A percentile compares a stretch with the other conserved stretches of the same genome.
phyloP scores from a whole-genome alignment of 2,329 filamentous ascomycete species.

The Neonectria hederae region DNA sequence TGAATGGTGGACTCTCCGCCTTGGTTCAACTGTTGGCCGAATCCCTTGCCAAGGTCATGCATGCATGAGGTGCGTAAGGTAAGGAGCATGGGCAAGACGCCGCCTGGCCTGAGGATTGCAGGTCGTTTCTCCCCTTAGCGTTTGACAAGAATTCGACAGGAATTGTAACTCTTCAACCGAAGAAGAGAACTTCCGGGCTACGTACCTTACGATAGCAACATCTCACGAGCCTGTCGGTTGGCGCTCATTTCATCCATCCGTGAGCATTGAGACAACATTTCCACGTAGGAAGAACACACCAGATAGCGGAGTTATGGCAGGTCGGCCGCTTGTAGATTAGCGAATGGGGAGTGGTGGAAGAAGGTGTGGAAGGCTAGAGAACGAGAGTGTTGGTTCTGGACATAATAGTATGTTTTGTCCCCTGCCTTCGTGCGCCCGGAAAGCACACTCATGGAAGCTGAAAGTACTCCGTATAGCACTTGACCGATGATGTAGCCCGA shows the following conservation, averaged over 20 bases:
- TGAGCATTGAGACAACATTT: background rate
- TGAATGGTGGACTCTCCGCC: conserved; percentile 2
- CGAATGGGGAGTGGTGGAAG: background rate
- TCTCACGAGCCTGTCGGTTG: no score
- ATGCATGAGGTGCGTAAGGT: conserved; percentile 28
- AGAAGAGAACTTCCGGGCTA: no score
- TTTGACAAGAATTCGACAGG: background rate
- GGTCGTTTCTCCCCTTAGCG: background rate
- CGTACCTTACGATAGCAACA: background rate
- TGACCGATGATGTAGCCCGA: conserved; percentile 20
- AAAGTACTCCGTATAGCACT: conserved; percentile 1
- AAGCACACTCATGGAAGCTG: background rate
- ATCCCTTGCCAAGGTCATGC: conserved; percentile 18
- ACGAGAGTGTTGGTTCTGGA: background rate
- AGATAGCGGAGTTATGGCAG: background rate
- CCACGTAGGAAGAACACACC: background rate
- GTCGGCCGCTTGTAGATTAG: background rate
- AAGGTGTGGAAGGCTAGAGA: background rate
- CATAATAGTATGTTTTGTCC: background rate
- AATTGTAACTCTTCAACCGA: background rate
- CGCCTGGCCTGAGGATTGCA: background rate
- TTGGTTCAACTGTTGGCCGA: conserved; percentile 15
- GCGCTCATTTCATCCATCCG: background rate
- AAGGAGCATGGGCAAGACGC: conserved; percentile 11
- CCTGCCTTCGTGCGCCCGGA: background rate